These are phyloP conservation scores for Pythium pyrilobum DNA, from an alignment of 352 stramenopile genomes.

Conservation along the genomic window DNA sequence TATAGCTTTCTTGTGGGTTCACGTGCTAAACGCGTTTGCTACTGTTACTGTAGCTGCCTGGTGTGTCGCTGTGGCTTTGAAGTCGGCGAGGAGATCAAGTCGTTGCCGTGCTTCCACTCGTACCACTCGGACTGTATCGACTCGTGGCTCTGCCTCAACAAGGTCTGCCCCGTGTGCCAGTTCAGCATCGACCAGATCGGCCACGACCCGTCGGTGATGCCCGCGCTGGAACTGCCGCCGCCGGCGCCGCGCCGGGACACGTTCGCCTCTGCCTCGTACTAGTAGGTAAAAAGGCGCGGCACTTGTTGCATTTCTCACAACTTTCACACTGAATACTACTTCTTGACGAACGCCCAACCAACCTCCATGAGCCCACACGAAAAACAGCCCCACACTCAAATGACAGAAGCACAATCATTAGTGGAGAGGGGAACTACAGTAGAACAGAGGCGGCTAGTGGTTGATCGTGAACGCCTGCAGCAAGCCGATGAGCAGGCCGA, in stretches of 20 bases:
- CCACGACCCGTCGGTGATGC: constrained; percentile 10
- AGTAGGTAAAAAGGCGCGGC: too few species aligned
- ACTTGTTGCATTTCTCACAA: too few species aligned
- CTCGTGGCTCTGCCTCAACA: constrained; percentile 90
- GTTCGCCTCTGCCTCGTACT: not conserved
- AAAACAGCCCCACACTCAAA: too few species aligned
- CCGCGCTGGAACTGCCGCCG: constrained; percentile 1
- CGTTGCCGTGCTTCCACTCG: constrained; percentile 91
- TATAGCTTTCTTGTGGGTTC: too few species aligned
- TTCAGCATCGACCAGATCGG: constrained; percentile 61
- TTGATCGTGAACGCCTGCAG: constrained; percentile 91
- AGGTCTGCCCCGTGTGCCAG: constrained; percentile 88
- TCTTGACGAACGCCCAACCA: too few species aligned
- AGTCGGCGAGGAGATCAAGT: constrained; percentile 90
- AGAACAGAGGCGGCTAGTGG: too few species aligned
- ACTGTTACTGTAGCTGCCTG: constrained; percentile 68
- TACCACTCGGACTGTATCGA: constrained; percentile 94
- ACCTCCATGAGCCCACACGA: too few species aligned
- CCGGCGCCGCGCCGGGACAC: constrained; percentile 5
- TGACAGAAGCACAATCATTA: too few species aligned
- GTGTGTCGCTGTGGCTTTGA: constrained; percentile 91
- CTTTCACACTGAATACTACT: too few species aligned
- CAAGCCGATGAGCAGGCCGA: constrained; percentile 90
- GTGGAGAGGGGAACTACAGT: too few species aligned
- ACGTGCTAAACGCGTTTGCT: not conserved